Evolutionary conservation across 139 green algal species (phyloP).

Genomic region (Yamagishiella unicocca): DNA sequence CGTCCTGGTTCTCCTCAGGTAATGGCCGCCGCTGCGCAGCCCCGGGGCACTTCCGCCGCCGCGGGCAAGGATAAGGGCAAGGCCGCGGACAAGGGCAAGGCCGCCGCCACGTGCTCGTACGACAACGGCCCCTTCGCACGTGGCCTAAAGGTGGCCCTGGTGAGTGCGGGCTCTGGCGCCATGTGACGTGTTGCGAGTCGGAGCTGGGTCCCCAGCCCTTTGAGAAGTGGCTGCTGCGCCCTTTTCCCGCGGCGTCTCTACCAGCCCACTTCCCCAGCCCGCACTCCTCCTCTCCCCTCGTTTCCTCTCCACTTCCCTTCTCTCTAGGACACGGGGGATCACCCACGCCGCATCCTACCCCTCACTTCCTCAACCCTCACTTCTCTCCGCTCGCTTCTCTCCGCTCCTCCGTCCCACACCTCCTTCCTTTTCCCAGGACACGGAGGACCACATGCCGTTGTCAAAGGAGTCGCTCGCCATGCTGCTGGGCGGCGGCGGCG

Average conservation of each 20-base stretch:
- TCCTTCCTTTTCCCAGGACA: not conserved
- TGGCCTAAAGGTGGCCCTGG: constrained; percentile 56
- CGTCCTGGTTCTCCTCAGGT: too few species aligned
- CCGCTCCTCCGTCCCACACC: not conserved
- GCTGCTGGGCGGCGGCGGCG: constrained; percentile 21
- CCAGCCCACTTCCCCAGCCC: too few species aligned
- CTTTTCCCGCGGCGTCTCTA: too few species aligned
- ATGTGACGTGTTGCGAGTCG: too few species aligned
- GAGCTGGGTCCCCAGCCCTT: too few species aligned
- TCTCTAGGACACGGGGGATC: too few species aligned
- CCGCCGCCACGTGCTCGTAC: constrained; percentile 20
- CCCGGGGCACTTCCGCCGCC: not conserved
- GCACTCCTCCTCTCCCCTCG: too few species aligned
- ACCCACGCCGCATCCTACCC: too few species aligned
- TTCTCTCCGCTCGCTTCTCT: not conserved
- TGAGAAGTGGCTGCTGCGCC: too few species aligned
- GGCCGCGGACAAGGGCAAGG: constrained; percentile 58
- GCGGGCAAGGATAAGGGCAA: constrained; percentile 51
- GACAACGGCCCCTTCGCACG: constrained; percentile 49
- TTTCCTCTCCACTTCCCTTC: too few species aligned
- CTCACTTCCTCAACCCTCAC: not conserved
- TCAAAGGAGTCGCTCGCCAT: not conserved
- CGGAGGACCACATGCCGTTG: not conserved
- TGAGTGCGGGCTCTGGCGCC: constrained; percentile 14
- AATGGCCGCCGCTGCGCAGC: not conserved